phyloP scores from a whole-genome alignment of 108 stramenopile genomes.

The Cylindrotheca fusiformis region DNA sequence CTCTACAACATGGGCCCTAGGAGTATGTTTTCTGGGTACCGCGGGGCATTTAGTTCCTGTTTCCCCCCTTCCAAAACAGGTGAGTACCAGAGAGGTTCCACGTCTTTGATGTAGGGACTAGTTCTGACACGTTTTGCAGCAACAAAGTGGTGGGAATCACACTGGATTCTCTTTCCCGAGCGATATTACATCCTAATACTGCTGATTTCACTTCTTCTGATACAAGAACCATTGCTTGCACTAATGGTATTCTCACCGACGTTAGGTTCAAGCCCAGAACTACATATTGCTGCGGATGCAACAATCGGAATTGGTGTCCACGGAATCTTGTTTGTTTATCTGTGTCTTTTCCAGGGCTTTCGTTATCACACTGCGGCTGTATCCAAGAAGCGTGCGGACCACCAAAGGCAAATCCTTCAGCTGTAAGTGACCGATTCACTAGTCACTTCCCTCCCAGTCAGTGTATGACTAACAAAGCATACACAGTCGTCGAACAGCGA shows the following conservation, averaged over 20 bases:
- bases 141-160: conserved; percentile 68
- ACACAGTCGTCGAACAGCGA: conserved; percentile 36
- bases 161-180: conserved; percentile 78
- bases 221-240: conserved; percentile 72
- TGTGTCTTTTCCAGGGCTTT: conserved; percentile 72
- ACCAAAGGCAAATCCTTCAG: conserved; percentile 60
- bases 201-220: conserved; percentile 51
- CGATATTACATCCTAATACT: conserved; percentile 66
- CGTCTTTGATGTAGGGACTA: not conserved
- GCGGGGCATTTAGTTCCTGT: not conserved
- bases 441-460: not conserved
- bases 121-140: not conserved
- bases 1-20: conserved; percentile 47
- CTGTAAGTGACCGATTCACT: conserved; percentile 12
- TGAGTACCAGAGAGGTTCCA: not conserved
- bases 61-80: not conserved
- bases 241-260: conserved; percentile 46
- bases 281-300: conserved; percentile 56
- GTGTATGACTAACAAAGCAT: not conserved
- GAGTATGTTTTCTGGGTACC: not conserved
- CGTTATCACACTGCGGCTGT: conserved; percentile 74
- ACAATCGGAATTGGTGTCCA: conserved; percentile 69
- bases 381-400: conserved; percentile 52
- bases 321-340: conserved; percentile 66
- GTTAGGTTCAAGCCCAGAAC: conserved; percentile 32